phyloP scores from a whole-genome alignment of 352 stramenopile species.

The Pythium folliculosum region DNA sequence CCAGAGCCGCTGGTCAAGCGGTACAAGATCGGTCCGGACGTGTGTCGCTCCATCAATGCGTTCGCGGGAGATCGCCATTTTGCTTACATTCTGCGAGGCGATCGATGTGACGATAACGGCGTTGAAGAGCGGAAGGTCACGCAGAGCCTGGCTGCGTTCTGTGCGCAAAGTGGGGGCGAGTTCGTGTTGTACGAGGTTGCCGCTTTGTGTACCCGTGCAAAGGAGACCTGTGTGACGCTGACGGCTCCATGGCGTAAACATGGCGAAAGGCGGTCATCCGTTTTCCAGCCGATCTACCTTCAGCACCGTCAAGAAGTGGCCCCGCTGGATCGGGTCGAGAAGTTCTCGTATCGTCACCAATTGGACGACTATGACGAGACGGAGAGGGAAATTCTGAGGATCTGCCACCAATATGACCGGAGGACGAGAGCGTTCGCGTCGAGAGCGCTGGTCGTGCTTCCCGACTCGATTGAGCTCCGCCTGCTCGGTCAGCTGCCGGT shows the following conservation, averaged over 20 bases:
- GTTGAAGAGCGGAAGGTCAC: neutral
- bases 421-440: neutral
- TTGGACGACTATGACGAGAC: neutral
- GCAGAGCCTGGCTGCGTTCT: slow-evolving; percentile 1
- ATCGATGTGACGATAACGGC: neutral
- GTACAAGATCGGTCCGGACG: neutral
- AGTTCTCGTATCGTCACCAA: neutral
- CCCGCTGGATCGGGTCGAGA: neutral
- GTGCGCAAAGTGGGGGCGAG: neutral
- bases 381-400: neutral
- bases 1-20: neutral
- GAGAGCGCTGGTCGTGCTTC: neutral
- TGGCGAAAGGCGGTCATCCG: neutral
- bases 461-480: neutral
- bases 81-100: neutral
- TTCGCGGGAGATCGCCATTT: neutral
- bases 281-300: neutral
- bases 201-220: neutral
- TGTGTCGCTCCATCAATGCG: neutral
- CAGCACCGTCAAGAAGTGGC: neutral
- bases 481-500: neutral
- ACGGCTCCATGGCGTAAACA: neutral
- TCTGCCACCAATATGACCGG: neutral
- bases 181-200: neutral
- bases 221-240: neutral